A percentile compares a stretch with the other conserved stretches of the same genome.
Evolutionary conservation across 192 early-diverging fungal species (phyloP).

Genomic region (Coemansia sp.): DNA sequence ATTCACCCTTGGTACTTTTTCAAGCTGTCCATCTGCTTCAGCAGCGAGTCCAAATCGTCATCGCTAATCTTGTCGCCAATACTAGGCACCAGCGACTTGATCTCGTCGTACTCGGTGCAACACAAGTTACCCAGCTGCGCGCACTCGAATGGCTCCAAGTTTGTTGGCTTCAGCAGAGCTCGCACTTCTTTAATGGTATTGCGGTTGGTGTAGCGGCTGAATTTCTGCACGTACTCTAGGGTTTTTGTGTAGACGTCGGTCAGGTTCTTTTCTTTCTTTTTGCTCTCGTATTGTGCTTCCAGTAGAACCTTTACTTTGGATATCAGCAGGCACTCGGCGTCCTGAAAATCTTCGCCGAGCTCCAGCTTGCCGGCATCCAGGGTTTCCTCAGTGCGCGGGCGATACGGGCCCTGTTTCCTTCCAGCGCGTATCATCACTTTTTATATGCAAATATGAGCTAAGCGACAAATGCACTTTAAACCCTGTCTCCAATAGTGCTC

Average conservation of each 20-base stretch:
- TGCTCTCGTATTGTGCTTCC: constrained; percentile 61
- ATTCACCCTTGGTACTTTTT: constrained; percentile 67
- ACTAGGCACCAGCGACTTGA: constrained; percentile 86
- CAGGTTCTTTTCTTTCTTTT: constrained; percentile 55
- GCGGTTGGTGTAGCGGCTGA: constrained; percentile 81
- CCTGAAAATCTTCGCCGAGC: constrained; percentile 62
- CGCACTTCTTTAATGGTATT: constrained; percentile 85
- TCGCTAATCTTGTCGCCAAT: constrained; percentile 73
- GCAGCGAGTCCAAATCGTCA: constrained; percentile 67
- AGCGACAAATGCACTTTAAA: not conserved
- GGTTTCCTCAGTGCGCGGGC: constrained; percentile 30
- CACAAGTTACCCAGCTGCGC: constrained; percentile 90
- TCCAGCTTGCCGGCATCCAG: constrained; percentile 43
- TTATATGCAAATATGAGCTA: not conserved
- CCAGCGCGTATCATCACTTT: not conserved
- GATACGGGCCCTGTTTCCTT: constrained; percentile 6
- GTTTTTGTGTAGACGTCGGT: constrained; percentile 76
- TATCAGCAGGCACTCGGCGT: constrained; percentile 68
- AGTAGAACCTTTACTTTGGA: constrained; percentile 72
- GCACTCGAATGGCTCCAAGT: constrained; percentile 79
- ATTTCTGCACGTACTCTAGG: constrained; percentile 79
- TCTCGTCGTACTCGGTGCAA: constrained; percentile 90
- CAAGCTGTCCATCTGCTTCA: constrained; percentile 80
- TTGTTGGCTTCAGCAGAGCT: constrained; percentile 23
- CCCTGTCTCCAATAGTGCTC: no score